Percentiles rank a stretch among this genome's conserved stretches.
These are phyloP conservation scores for Leptographium galeiforme DNA, from an alignment of 2,329 filamentous ascomycete species.

Conservation along the genomic window DNA sequence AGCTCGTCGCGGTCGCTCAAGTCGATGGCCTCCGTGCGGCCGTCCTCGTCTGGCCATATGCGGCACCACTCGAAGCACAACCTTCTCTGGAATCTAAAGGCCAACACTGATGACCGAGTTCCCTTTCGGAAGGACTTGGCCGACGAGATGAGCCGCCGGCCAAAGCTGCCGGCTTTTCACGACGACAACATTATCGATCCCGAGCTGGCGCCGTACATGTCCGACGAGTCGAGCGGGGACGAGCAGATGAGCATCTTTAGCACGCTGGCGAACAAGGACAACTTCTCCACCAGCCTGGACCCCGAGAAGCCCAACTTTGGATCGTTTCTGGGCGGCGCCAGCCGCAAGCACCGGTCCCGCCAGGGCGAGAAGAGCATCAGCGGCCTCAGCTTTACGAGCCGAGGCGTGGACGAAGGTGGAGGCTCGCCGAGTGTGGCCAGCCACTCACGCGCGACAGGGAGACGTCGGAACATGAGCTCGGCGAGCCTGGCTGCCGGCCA, in stretches of 20 bases:
- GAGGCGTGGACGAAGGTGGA: constrained; percentile 53
- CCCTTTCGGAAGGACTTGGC: constrained; percentile 67
- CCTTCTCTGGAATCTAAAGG: constrained; percentile 62
- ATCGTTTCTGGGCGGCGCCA: constrained; percentile 55
- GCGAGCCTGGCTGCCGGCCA: constrained; percentile 48
- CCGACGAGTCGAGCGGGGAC: constrained; percentile 86
- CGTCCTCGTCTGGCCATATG: constrained; percentile 68
- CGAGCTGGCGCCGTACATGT: constrained; percentile 88
- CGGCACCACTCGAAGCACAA: constrained; percentile 82
- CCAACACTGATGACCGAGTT: constrained; percentile 62
- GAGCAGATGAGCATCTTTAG: constrained; percentile 83
- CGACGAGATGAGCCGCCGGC: constrained; percentile 51
- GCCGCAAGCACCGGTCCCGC: constrained; percentile 61
- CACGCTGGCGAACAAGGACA: constrained; percentile 52
- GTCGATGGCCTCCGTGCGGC: constrained; percentile 53
- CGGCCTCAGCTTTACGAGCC: constrained; percentile 54
- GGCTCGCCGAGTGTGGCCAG: constrained; percentile 43
- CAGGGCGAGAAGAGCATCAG: constrained; percentile 61
- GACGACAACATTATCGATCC: constrained; percentile 98
- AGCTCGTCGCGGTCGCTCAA: constrained; percentile 83
- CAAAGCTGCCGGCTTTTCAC: constrained; percentile 79
- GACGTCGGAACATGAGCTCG: constrained; percentile 73
- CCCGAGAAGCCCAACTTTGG: constrained; percentile 62
- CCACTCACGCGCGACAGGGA: constrained; percentile 43
- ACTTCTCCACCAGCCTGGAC: constrained; percentile 53